Evolutionary conservation across 139 green algal genomes (phyloP).

Genomic region (Chlorella sp.): DNA sequence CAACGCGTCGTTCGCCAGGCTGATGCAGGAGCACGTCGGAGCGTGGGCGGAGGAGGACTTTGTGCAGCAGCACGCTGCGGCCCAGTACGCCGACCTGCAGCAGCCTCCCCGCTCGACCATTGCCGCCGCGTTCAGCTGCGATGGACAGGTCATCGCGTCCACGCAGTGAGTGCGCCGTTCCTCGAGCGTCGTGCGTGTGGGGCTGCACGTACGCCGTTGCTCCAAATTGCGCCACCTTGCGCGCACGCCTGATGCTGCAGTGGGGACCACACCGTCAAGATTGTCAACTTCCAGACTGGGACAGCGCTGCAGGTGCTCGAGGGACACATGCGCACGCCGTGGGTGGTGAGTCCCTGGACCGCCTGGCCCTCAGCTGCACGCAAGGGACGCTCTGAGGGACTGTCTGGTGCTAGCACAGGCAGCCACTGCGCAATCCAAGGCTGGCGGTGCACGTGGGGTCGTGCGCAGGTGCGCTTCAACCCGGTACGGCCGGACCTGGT

Average conservation of each 20-base stretch:
- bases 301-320: constrained; percentile 45
- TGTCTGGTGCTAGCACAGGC: background rate
- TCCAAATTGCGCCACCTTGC: background rate
- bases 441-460: background rate
- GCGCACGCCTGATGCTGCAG: constrained; percentile 31
- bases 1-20: background rate
- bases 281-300: constrained; percentile 57
- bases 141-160: constrained; percentile 74
- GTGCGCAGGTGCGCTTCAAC: constrained; percentile 76
- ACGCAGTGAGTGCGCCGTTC: constrained; percentile 63
- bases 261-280: constrained; percentile 91
- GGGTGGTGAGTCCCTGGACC: constrained; percentile 58
- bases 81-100: constrained; percentile 52
- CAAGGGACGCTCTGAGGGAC: background rate
- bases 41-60: constrained; percentile 58
- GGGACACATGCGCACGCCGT: constrained; percentile 82
- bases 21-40: background rate
- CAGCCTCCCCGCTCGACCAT: constrained; percentile 83
- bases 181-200: background rate
- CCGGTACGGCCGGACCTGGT: constrained; percentile 55
- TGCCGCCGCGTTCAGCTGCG: constrained; percentile 68
- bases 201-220: too few relatives aligned
- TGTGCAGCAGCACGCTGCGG: constrained; percentile 40
- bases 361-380: background rate
- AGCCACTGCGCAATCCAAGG: background rate